Evolutionary conservation across 306 rosid genomes (phyloP).

Genomic region (Echinosophora koreensis): DNA sequence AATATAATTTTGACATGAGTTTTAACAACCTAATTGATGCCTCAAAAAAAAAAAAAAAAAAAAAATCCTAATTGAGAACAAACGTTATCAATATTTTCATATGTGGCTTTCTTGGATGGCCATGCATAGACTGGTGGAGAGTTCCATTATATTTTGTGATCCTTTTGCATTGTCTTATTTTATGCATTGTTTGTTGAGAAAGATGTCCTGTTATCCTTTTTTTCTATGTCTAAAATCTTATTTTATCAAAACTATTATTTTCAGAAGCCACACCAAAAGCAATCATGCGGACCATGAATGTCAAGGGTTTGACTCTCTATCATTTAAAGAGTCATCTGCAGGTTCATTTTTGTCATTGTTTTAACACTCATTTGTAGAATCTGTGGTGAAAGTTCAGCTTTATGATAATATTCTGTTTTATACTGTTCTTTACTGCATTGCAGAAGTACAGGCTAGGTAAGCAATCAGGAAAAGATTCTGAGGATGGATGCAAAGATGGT

Average conservation of each 20-base stretch:
- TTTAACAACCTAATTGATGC: background rate
- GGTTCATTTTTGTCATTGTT: constrained; percentile 51
- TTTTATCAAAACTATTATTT: constrained; percentile 43
- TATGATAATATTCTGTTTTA: constrained; percentile 2
- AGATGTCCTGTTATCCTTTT: background rate
- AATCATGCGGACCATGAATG: constrained; percentile 97
- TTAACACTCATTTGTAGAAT: constrained; percentile 6
- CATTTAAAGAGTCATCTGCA: constrained; percentile 98
- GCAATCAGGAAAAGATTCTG: constrained; percentile 92
- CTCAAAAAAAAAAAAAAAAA: too few relatives aligned
- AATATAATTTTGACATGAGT: background rate
- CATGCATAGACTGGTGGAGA: background rate
- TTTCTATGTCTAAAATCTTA: background rate
- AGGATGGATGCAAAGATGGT: constrained; percentile 89
- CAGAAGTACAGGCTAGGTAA: constrained; percentile 97
- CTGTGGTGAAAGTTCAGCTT: constrained; percentile 31
- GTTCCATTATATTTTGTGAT: background rate
- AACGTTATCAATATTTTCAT: background rate
- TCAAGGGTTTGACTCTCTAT: constrained; percentile 95
- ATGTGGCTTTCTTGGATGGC: background rate
- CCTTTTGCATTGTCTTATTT: background rate
- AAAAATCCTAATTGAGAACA: background rate
- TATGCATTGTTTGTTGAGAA: background rate
- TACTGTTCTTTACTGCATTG: constrained; percentile 42
- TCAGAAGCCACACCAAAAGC: constrained; percentile 99